phyloP scores from a whole-genome alignment of 352 stramenopile species.

The Aphanomyces astaci region DNA sequence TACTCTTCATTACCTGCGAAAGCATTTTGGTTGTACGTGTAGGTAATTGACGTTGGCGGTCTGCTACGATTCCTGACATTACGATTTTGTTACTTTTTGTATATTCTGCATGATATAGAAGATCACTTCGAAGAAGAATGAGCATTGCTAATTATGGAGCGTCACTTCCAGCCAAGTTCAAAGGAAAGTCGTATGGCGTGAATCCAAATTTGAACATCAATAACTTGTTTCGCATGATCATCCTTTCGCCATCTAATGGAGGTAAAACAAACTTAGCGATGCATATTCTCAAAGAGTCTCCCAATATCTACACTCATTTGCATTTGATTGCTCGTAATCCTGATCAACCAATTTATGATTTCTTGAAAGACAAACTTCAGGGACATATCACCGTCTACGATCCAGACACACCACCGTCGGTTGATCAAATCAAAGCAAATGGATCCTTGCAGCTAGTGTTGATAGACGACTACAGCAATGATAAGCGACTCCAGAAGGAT shows the following conservation, averaged over 20 bases:
- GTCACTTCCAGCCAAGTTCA: background rate
- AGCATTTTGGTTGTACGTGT: background rate
- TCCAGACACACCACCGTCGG: background rate
- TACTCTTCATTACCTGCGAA: background rate
- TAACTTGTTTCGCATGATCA: background rate
- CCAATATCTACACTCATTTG: conserved; percentile 3
- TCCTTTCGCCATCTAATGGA: background rate
- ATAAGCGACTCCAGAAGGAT: conserved; percentile 30
- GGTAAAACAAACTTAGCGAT: conserved; percentile 3
- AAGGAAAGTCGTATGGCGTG: background rate
- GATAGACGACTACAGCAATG: conserved; percentile 15
- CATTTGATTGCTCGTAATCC: conserved; percentile 25
- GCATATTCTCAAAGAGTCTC: background rate
- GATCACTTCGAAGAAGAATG: background rate
- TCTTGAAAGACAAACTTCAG: background rate
- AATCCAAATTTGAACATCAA: background rate
- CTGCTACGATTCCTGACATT: conserved; percentile 23
- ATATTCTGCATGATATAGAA: background rate
- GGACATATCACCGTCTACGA: conserved; percentile 1
- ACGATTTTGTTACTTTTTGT: background rate
- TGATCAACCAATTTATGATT: conserved; percentile 1
- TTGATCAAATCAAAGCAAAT: conserved; percentile 3
- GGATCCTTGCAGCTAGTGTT: background rate
- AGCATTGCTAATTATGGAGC: conserved; percentile 4
- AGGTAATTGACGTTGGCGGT: background rate